phyloP scores from a whole-genome alignment of 2,329 filamentous ascomycete genomes.

The Elsinoe perseae region DNA sequence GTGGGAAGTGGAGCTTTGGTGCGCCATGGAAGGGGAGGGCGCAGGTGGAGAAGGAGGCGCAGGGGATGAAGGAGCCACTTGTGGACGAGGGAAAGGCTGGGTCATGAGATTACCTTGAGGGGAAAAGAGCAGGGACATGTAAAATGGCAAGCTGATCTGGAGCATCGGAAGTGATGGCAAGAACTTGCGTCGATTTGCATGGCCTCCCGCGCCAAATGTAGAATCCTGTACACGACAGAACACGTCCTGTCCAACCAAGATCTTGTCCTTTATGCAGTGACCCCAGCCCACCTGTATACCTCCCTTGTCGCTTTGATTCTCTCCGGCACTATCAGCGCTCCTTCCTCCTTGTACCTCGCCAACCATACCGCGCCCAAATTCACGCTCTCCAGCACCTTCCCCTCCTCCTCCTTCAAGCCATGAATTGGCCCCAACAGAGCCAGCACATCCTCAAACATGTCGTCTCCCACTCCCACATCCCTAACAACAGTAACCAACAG shows the following conservation, averaged over 20 bases:
- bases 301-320: not conserved
- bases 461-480: conserved; percentile 58
- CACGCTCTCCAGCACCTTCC: conserved; percentile 51
- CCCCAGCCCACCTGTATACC: conserved; percentile 2
- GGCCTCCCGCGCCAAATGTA: not conserved
- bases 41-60: conserved; percentile 32
- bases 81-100: conserved; percentile 19
- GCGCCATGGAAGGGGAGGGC: conserved; percentile 31
- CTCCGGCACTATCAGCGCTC: not conserved
- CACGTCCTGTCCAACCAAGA: not conserved
- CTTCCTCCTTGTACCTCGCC: not conserved
- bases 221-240: conserved; percentile 4
- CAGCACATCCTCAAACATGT: conserved; percentile 64
- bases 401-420: conserved; percentile 40
- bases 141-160: not conserved
- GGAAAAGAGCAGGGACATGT: no score
- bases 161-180: not conserved
- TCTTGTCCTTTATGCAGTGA: not conserved
- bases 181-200: not conserved
- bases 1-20: conserved; percentile 45
- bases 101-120: conserved; percentile 24
- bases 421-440: conserved; percentile 46
- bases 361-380: conserved; percentile 77
- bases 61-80: conserved; percentile 23
- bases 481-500: conserved; percentile 55